phyloP scores from a whole-genome alignment of 2,329 filamentous ascomycete genomes.

The Gaeumannomyces sp. region DNA sequence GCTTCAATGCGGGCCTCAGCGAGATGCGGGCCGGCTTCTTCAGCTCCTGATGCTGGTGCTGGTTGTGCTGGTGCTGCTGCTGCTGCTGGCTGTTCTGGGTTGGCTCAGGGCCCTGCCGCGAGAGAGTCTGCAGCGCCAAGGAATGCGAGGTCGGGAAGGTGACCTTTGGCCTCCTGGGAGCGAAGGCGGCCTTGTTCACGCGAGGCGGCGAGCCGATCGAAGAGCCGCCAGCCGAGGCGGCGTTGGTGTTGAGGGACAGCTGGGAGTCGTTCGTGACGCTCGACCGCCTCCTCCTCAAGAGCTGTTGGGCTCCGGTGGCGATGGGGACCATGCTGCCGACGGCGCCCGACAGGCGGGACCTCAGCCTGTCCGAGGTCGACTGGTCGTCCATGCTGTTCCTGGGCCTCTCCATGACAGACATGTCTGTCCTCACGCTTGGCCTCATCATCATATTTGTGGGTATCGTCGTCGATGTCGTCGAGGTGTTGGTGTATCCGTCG shows the following conservation, averaged over 20 bases:
- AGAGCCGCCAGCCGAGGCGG: conserved; percentile 11
- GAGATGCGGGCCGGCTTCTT: conserved; percentile 2
- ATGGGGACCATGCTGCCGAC: not conserved
- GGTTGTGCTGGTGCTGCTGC: not conserved
- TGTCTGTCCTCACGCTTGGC: not conserved
- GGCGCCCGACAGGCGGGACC: conserved; percentile 6
- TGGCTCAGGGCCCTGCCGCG: too few relatives aligned
- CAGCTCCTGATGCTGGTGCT: not conserved
- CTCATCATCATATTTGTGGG: not conserved
- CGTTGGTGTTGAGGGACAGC: conserved; percentile 11
- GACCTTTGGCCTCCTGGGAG: conserved; percentile 4
- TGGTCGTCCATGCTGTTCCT: conserved; percentile 2
- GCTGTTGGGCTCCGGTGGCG: not conserved
- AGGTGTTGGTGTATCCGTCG: not conserved
- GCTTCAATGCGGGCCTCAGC: conserved; percentile 7
- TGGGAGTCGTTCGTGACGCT: conserved; percentile 7
- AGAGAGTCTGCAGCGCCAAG: not conserved
- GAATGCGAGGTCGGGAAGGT: not conserved
- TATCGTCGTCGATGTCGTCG: not conserved
- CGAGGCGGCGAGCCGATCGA: not conserved
- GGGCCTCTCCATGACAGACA: conserved; percentile 1
- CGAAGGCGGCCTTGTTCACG: not conserved
- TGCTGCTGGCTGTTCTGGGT: not conserved
- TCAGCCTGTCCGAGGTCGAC: conserved; percentile 4
- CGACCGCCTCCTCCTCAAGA: not conserved